Conservation (phyloP, 2,329 filamentous ascomycete genomes). For the Cadophora sp. region DNA sequence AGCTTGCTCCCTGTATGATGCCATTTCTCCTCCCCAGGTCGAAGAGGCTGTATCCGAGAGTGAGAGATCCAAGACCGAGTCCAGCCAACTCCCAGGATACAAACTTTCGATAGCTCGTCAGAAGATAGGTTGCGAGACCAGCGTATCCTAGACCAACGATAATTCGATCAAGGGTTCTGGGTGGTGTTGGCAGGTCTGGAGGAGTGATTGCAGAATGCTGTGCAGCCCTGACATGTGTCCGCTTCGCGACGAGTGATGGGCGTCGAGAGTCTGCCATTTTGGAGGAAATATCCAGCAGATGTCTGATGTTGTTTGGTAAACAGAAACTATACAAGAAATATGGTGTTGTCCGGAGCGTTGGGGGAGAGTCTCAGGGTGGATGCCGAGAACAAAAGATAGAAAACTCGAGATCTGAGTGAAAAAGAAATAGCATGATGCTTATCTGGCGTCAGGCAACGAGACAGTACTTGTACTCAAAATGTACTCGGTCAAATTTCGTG, state of each 20-base stretch:
- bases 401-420: too few species aligned
- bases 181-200: constrained; percentile 12
- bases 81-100: constrained; percentile 21
- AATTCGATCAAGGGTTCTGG: constrained; percentile 21
- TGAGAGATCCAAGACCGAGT: constrained; percentile 22
- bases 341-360: neutral
- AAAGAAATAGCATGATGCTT: neutral
- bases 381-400: neutral
- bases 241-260: constrained; percentile 28
- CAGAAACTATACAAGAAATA: neutral
- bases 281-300: neutral
- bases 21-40: constrained; percentile 28
- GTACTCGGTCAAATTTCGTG: constrained; percentile 11
- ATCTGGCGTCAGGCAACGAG: neutral
- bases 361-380: neutral
- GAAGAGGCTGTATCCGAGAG: constrained; percentile 24
- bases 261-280: constrained; percentile 16
- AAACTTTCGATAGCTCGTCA: constrained; percentile 19
- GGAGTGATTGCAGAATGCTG: constrained; percentile 19
- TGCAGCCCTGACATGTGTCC: constrained; percentile 27
- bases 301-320: neutral
- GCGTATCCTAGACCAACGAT: constrained; percentile 27
- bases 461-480: neutral
- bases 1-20: constrained; percentile 27
- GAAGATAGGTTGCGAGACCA: constrained; percentile 23